A percentile compares a stretch with the other conserved stretches of the same genome.
phyloP scores from a whole-genome alignment of 1,284 basidiomycete species.

The Mycosarcoma mackinlayi region DNA sequence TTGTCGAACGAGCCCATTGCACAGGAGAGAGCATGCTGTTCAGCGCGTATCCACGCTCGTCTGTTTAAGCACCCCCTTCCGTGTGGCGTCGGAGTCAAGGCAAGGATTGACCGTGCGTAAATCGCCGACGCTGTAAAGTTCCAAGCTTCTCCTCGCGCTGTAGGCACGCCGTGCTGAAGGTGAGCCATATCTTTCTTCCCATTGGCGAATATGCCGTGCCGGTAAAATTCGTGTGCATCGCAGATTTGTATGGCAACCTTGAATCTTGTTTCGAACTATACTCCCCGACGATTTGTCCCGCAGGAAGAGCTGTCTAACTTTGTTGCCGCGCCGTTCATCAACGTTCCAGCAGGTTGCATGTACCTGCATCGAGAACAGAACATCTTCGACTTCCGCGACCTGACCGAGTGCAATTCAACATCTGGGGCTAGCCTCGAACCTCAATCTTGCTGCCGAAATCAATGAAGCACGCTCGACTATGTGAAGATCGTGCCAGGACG shows the following conservation, averaged over 20 bases:
- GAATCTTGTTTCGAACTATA: too few species aligned
- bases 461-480: too few species aligned
- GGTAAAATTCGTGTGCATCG: neutral
- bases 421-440: neutral
- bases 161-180: too few species aligned
- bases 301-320: neutral
- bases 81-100: neutral
- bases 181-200: too few species aligned
- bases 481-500: too few species aligned
- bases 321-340: neutral
- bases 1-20: too few species aligned
- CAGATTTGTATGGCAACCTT: neutral
- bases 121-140: neutral
- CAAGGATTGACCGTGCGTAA: neutral
- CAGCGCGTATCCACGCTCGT: neutral
- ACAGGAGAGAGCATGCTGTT: neutral
- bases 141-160: neutral
- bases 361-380: constrained; percentile 4
- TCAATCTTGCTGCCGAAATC: neutral
- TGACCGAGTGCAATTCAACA: neutral
- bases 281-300: neutral
- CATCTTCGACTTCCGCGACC: neutral
- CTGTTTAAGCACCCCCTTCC: neutral
- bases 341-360: neutral
- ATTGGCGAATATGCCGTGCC: too few species aligned